These are phyloP conservation scores for Orbilia blumenaviensis DNA, from an alignment of 2,329 filamentous ascomycete genomes.

Conservation along the genomic window DNA sequence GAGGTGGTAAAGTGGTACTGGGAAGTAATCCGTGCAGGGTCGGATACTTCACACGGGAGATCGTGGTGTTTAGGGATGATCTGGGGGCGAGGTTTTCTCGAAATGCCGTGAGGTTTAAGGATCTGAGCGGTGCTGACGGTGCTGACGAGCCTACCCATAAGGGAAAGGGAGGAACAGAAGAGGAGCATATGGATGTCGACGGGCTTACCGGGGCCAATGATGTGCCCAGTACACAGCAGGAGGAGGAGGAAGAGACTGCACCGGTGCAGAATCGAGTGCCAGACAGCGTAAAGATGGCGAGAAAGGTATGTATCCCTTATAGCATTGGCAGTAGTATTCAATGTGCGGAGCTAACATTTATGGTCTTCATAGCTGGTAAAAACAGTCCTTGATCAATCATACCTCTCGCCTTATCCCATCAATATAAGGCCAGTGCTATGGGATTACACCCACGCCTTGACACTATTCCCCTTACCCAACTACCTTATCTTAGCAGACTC, in stretches of 20 bases:
- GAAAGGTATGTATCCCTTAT: constrained; percentile 49
- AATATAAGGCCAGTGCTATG: constrained; percentile 82
- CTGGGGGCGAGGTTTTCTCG: constrained; percentile 80
- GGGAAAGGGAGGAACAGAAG: constrained; percentile 57
- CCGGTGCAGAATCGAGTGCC: constrained; percentile 58
- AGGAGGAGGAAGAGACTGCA: constrained; percentile 5
- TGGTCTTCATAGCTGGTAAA: constrained; percentile 77
- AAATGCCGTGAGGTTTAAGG: constrained; percentile 75
- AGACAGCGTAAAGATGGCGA: constrained; percentile 62
- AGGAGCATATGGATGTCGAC: constrained; percentile 66
- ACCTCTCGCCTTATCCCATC: constrained; percentile 86
- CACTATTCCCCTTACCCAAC: constrained; percentile 72
- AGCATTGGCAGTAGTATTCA: not conserved
- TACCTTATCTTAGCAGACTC: constrained; percentile 79
- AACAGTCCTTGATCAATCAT: constrained; percentile 88
- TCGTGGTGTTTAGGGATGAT: constrained; percentile 88
- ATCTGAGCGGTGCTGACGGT: constrained; percentile 54
- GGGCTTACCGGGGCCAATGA: constrained; percentile 44
- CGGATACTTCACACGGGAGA: constrained; percentile 84
- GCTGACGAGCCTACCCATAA: constrained; percentile 33
- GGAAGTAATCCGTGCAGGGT: constrained; percentile 85
- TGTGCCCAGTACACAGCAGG: constrained; percentile 41
- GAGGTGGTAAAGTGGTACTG: constrained; percentile 80
- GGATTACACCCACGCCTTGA: constrained; percentile 79
- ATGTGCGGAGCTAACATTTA: constrained; percentile 64